These are phyloP conservation scores for Helenozyma baotianmanensis DNA, from an alignment of 805 yeast species.

Conservation along the genomic window DNA sequence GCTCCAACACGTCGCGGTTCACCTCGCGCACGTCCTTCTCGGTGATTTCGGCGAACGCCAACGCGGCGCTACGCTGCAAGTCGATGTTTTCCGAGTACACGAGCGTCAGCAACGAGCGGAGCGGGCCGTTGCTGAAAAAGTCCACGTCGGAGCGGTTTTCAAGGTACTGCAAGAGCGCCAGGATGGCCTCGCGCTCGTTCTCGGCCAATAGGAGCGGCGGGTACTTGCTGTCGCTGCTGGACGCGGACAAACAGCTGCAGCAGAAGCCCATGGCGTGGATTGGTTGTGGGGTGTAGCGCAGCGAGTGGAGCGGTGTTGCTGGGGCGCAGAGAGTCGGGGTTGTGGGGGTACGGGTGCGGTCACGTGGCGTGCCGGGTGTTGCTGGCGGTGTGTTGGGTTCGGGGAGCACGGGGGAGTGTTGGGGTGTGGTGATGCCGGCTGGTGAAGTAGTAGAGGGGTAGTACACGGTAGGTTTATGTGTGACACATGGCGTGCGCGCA, in stretches of 20 bases:
- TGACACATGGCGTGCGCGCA: too few relatives aligned
- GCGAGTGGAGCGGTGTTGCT: background rate
- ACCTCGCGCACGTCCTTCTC: conserved; percentile 94
- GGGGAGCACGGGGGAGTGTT: too few relatives aligned
- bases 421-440: too few relatives aligned
- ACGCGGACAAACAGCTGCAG: conserved; percentile 36
- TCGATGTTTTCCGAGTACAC: conserved; percentile 95
- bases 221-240: conserved; percentile 54
- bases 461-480: too few relatives aligned
- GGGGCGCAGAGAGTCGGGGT: background rate
- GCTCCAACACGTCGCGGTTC: conserved; percentile 86
- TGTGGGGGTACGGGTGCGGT: background rate
- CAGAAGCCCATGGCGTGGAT: conserved; percentile 34
- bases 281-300: too few relatives aligned
- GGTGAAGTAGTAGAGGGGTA: too few relatives aligned
- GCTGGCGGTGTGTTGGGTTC: background rate
- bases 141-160: conserved; percentile 87
- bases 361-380: background rate
- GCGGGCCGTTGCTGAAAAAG: conserved; percentile 80
- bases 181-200: conserved; percentile 94
- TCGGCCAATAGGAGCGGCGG: conserved; percentile 82
- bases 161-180: conserved; percentile 79
- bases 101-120: conserved; percentile 83
- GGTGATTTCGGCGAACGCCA: conserved; percentile 97
- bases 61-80: conserved; percentile 92